Conservation (phyloP, 805 yeast species). For the Metschnikowia kofuensis region DNA sequence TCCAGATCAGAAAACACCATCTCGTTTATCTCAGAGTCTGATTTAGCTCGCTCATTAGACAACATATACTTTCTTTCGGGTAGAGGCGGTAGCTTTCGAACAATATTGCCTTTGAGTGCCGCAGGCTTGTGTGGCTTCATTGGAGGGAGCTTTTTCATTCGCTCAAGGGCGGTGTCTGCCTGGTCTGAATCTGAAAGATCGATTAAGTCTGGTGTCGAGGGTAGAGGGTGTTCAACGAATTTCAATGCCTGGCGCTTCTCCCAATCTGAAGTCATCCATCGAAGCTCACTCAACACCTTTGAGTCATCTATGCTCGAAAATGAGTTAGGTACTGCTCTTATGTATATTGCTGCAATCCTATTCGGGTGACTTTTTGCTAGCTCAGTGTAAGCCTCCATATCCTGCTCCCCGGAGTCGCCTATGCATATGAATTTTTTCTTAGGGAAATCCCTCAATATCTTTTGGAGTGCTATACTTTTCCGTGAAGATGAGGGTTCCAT, state of each 20-base stretch:
- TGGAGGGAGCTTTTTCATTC: slow-evolving; percentile 32
- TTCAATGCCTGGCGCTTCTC: slow-evolving; percentile 9
- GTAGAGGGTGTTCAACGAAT: not conserved
- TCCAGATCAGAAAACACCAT: not conserved
- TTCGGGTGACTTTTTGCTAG: slow-evolving; percentile 61
- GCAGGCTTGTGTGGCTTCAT: slow-evolving; percentile 49
- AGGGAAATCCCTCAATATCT: slow-evolving; percentile 71
- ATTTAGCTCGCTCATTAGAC: slow-evolving; percentile 3
- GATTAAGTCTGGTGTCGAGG: slow-evolving; percentile 27
- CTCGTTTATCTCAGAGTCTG: not conserved
- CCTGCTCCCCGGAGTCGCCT: slow-evolving; percentile 97
- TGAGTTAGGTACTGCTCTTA: slow-evolving; percentile 71
- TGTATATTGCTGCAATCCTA: slow-evolving; percentile 70
- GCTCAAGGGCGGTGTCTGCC: slow-evolving; percentile 4
- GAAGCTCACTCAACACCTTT: slow-evolving; percentile 30
- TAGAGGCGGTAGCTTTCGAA: slow-evolving; percentile 31
- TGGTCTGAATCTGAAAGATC: slow-evolving; percentile 34
- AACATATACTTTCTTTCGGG: slow-evolving; percentile 22
- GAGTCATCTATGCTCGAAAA: slow-evolving; percentile 53
- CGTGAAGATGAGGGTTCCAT: slow-evolving; percentile 86
- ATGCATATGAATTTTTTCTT: slow-evolving; percentile 73
- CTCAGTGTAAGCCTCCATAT: slow-evolving; percentile 83
- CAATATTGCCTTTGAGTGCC: slow-evolving; percentile 31
- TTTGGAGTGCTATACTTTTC: slow-evolving; percentile 62
- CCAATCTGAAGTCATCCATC: slow-evolving; percentile 20